Evolutionary conservation across 306 rosid genomes (phyloP).

Genomic region (Astragalus glycyphyllos): DNA sequence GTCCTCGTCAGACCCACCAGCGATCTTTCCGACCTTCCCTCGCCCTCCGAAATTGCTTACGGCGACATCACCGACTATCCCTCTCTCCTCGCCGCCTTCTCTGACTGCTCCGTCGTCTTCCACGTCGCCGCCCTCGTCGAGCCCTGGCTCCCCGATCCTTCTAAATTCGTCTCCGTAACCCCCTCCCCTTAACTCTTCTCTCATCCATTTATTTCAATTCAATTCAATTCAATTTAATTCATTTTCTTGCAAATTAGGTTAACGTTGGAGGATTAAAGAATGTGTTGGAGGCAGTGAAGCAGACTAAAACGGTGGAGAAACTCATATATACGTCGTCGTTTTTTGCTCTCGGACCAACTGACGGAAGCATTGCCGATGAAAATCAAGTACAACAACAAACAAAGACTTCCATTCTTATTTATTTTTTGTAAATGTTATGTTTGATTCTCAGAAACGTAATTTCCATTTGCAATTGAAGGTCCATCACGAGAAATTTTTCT

Average conservation of each 20-base stretch:
- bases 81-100: slow-evolving; percentile 80
- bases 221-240: slow-evolving; percentile 2
- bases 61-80: slow-evolving; percentile 80
- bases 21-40: slow-evolving; percentile 73
- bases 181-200: background rate
- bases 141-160: slow-evolving; percentile 96
- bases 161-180: slow-evolving; percentile 68
- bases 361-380: slow-evolving; percentile 73
- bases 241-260: slow-evolving; percentile 54
- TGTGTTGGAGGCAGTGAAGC: slow-evolving; percentile 70
- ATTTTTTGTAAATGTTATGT: background rate
- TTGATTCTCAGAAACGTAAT: background rate
- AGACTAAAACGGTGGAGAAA: slow-evolving; percentile 71
- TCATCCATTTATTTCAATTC: too few species aligned
- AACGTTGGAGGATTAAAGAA: slow-evolving; percentile 80
- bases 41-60: slow-evolving; percentile 61
- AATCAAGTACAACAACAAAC: slow-evolving; percentile 51
- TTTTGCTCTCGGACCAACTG: slow-evolving; percentile 85
- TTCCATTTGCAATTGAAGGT: slow-evolving; percentile 51
- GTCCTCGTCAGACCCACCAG: slow-evolving; percentile 83
- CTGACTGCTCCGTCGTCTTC: slow-evolving; percentile 74
- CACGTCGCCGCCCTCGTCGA: slow-evolving; percentile 92
- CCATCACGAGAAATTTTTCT: slow-evolving; percentile 75
- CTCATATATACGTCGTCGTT: slow-evolving; percentile 84
- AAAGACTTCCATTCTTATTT: background rate